phyloP scores from a whole-genome alignment of 202 grass and related monocot species.

The Tripidium arundinaceum region DNA sequence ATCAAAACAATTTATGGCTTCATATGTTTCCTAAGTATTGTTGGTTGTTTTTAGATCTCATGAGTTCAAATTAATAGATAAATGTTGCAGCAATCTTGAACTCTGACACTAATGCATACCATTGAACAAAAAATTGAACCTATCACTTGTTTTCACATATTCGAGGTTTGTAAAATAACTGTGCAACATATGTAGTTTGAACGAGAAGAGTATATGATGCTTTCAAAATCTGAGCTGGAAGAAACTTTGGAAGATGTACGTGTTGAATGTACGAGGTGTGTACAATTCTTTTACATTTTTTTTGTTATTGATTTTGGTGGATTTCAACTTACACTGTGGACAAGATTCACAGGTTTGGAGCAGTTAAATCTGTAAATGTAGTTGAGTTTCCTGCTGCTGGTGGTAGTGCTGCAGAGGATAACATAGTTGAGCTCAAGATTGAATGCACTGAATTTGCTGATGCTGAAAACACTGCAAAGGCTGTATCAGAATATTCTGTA shows the following conservation, averaged over 20 bases:
- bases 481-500: conserved; percentile 30
- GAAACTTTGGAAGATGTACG: conserved; percentile 90
- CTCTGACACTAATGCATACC: background rate
- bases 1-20: conserved; percentile 11
- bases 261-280: conserved; percentile 73
- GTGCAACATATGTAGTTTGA: conserved; percentile 58
- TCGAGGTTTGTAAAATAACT: conserved; percentile 20
- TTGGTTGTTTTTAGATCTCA: background rate
- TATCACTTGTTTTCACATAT: conserved; percentile 24
- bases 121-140: background rate
- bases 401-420: conserved; percentile 14
- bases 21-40: background rate
- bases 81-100: background rate
- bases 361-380: conserved; percentile 73
- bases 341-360: conserved; percentile 82
- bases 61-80: background rate
- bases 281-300: conserved; percentile 15
- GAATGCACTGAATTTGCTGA: conserved; percentile 8
- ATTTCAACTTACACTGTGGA: conserved; percentile 34
- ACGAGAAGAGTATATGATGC: conserved; percentile 59
- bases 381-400: conserved; percentile 33
- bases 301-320: conserved; percentile 31
- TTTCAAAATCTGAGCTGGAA: conserved; percentile 75
- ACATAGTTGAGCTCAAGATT: conserved; percentile 17
- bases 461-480: conserved; percentile 2